These are phyloP conservation scores for Candida argentea DNA, from an alignment of 805 yeast genomes.

Conservation along the genomic window DNA sequence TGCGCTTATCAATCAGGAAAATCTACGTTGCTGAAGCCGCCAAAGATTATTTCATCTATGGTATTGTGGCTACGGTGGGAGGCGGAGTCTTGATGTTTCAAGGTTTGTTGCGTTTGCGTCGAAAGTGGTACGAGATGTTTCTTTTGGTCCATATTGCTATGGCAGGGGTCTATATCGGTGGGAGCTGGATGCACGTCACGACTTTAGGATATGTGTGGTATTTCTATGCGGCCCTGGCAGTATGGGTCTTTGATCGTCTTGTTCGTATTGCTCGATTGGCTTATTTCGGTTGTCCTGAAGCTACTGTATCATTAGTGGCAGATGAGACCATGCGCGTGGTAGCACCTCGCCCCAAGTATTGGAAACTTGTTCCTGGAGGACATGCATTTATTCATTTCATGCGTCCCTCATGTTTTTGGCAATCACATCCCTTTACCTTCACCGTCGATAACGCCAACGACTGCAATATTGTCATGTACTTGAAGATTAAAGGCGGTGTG, in stretches of 20 bases:
- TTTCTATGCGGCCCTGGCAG: constrained; percentile 21
- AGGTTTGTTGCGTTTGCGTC: constrained; percentile 34
- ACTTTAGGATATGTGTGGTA: neutral
- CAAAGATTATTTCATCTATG: constrained; percentile 16
- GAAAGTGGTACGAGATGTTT: constrained; percentile 43
- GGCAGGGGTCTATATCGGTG: constrained; percentile 37
- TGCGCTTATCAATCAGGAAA: constrained; percentile 20
- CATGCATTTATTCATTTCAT: constrained; percentile 49
- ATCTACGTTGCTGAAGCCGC: constrained; percentile 7
- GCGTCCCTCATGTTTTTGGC: constrained; percentile 40
- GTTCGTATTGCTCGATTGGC: constrained; percentile 35
- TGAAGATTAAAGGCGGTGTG: constrained; percentile 45
- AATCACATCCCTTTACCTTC: constrained; percentile 59
- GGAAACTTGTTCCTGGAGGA: constrained; percentile 52
- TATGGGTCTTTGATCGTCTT: constrained; percentile 45
- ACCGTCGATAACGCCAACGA: constrained; percentile 16
- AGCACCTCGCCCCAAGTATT: constrained; percentile 40
- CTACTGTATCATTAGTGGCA: constrained; percentile 29
- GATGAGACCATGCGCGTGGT: constrained; percentile 39
- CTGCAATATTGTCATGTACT: constrained; percentile 31
- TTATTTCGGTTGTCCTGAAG: constrained; percentile 30
- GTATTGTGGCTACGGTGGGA: constrained; percentile 18
- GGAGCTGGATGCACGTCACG: constrained; percentile 24
- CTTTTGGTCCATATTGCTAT: constrained; percentile 46
- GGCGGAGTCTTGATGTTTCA: constrained; percentile 36